phyloP scores from a whole-genome alignment of 345 rosid species.

The Brassica cretica region DNA sequence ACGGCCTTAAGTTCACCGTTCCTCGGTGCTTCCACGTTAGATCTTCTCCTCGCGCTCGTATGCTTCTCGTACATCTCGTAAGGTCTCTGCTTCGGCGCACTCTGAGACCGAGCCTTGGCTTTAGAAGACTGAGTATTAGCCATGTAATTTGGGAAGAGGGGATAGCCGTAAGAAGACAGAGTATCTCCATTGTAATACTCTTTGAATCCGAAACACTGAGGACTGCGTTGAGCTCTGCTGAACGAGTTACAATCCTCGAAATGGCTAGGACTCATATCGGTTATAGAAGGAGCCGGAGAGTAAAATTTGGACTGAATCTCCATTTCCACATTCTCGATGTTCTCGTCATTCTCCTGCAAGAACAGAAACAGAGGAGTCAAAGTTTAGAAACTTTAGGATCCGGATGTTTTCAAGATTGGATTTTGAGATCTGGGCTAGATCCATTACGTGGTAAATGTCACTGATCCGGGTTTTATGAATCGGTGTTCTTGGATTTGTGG shows the following conservation, averaged over 20 bases:
- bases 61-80: constrained; percentile 73
- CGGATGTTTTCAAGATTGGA: constrained; percentile 23
- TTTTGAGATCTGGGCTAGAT: constrained; percentile 41
- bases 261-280: constrained; percentile 76
- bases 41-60: constrained; percentile 54
- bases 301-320: constrained; percentile 49
- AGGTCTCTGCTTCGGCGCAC: constrained; percentile 78
- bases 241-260: constrained; percentile 67
- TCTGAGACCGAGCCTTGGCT: constrained; percentile 76
- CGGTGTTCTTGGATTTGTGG: constrained; percentile 51
- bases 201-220: constrained; percentile 50
- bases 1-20: constrained; percentile 59
- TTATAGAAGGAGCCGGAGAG: constrained; percentile 65
- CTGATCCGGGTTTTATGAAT: constrained; percentile 41
- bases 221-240: constrained; percentile 64
- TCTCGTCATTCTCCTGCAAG: constrained; percentile 69
- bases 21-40: constrained; percentile 65
- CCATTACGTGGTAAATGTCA: constrained; percentile 44
- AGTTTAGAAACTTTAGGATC: constrained; percentile 16
- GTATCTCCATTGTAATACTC: constrained; percentile 46
- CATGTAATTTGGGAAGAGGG: constrained; percentile 79
- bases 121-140: constrained; percentile 78
- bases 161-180: constrained; percentile 61
- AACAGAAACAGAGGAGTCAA: not conserved
- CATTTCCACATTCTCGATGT: constrained; percentile 78